Base-by-base conservation (phyloP, 2,329 filamentous ascomycete genomes). In the Verticillium dahliae region DNA sequence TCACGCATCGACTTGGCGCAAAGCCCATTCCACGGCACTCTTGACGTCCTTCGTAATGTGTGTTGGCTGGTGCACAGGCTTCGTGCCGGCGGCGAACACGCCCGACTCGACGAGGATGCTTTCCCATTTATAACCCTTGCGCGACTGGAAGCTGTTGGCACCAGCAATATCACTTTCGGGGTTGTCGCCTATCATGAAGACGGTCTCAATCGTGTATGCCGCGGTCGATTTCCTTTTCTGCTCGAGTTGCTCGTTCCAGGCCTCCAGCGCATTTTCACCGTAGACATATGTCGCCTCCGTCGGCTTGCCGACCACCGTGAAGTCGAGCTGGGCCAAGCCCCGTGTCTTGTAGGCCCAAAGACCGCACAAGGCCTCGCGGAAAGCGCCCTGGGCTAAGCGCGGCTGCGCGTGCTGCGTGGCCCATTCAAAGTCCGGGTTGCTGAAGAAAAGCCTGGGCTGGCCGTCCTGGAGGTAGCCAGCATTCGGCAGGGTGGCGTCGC, bases 171-270 rank as follows among this genome's bases (percentile, higher is more conserved):
- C 90, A 56, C 83, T 87, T 66, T 85, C 86, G 0, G 84, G 83
- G 62, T 87, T 87, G 66, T 87, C 84, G 2, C 90, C 90, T 55
- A 92, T 79, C 89, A 92, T 92, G 72, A 90, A 92, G 1, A 92
- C 87, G 13, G 79, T 83, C 66, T 78, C 80, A 56, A 69, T 67
- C 56, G 65, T 62, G 22, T 61, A 33, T 52, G 61, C 59, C 45
- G 63, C 18, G 61, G 18, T 10, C 54, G 41, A 5, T 31, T 14
- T 31, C 27, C 18, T 59, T 6, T 0, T 56, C 33, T 39, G 34
- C 6, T 15, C 18, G 38, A 45, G 15, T 3, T 2, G 41, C 61
- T 65, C 60, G 55, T 67, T 60, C 69, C 71, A 64, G 59, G 69
- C 58, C 58, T 65, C 54, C 57, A 91, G 74, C 22, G 81, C 75